These are phyloP conservation scores for Verticillium klebahnii DNA, from an alignment of 2,329 filamentous ascomycete species.

Conservation along the genomic window DNA sequence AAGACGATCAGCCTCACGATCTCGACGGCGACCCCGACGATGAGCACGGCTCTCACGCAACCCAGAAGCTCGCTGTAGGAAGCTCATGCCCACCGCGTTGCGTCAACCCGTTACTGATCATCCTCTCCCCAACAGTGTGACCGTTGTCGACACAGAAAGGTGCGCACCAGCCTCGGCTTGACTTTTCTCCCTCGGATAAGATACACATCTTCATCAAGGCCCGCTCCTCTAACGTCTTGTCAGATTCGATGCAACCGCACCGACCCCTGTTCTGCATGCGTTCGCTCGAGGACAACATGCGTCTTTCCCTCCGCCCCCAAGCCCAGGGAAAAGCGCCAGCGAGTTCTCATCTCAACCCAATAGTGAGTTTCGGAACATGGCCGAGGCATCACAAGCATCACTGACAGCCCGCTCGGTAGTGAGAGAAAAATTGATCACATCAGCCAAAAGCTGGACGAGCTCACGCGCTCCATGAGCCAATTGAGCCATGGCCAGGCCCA, in stretches of 20 bases:
- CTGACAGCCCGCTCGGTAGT: constrained; percentile 12
- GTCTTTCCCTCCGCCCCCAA: constrained; percentile 21
- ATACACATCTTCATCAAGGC: background rate
- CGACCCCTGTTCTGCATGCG: constrained; percentile 28
- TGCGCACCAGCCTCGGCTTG: background rate
- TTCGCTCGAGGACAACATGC: constrained; percentile 29
- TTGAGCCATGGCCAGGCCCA: constrained; percentile 14
- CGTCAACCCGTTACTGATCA: background rate
- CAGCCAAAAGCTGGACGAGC: constrained; percentile 27
- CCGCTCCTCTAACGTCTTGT: background rate
- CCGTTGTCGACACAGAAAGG: background rate
- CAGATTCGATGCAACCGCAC: constrained; percentile 32
- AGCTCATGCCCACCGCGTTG: constrained; percentile 2
- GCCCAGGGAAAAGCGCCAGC: constrained; percentile 29
- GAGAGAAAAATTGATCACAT: constrained; percentile 33
- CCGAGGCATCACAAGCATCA: too few species aligned
- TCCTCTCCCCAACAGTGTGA: background rate
- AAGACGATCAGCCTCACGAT: background rate
- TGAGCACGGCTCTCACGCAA: background rate
- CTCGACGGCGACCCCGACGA: background rate
- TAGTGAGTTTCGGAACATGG: constrained; percentile 21
- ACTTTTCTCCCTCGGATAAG: background rate
- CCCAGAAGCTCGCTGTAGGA: constrained; percentile 1
- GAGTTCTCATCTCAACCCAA: constrained; percentile 31
- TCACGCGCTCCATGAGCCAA: constrained; percentile 26